Base-by-base conservation (phyloP, 1,284 basidiomycete genomes). In the Mycosarcoma mackinlayi region DNA sequence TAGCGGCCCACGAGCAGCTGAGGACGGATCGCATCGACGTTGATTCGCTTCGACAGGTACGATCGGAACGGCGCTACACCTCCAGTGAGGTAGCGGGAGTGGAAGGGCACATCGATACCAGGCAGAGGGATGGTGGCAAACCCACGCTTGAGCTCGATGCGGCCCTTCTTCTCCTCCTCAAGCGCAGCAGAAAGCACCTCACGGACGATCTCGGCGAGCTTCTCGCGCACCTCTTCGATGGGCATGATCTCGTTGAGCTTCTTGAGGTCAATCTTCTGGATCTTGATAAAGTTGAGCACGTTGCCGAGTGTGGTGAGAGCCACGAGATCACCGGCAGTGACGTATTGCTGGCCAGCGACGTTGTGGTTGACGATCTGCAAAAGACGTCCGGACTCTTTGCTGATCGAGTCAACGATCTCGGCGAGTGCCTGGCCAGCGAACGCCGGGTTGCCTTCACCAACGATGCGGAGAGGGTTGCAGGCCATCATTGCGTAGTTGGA, bases 51-150 rank as follows among this genome's bases (percentile, higher is more conserved):
- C 47, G 94, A 95, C 19, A 98, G 87, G 84, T 98, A 94, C 92
- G 83, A 63, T 72, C 93, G 89, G 91, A 95, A 95, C 4, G 93
- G 93, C 89, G 98, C 89, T 47, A 98, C 96, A 83, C 95, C 96
- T 28, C 96, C 95, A 94, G 42, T 70, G 41, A 98, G 88, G 85
- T 98, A 98, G 75, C 93, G 91, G 9, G 95, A 94, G 84, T 98
- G 95, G 91, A 98, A 98, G 11, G 96, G 95, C 11, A 98, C 95
- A 78, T 98, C 95, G 78, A 98, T 98, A 77, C 95, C 95, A 31
- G 95, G 93, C 11, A 79, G 65, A 18, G 77, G 77, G 40, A 79
- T 79, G 48, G 77, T 82, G 44, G 78, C 94, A 79, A 94, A 97
- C 10, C 95, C 95, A 77, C 95, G 91, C 82, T 98, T 94, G 53